Evolutionary conservation across 257 asterid genomes (phyloP).

Genomic region (Eustoma russellianum): DNA sequence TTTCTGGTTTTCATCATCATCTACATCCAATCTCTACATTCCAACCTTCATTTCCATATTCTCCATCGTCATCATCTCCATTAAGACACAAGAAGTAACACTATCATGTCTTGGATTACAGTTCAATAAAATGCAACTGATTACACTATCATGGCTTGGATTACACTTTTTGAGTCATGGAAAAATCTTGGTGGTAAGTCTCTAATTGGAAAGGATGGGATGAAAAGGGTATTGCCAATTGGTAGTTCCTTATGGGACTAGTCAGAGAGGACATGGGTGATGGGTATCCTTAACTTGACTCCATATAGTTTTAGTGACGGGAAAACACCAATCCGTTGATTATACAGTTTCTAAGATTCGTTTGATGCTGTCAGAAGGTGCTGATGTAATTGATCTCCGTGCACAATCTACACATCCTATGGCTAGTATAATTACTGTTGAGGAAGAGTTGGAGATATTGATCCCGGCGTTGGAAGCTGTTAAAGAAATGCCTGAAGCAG

Average conservation of each 20-base stretch:
- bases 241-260: constrained; percentile 53
- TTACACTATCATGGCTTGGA: too few species aligned
- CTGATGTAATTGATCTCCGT: constrained; percentile 77
- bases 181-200: constrained; percentile 72
- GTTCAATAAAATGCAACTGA: too few species aligned
- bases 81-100: too few species aligned
- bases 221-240: constrained; percentile 74
- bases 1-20: too few species aligned
- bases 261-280: constrained; percentile 57
- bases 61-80: too few species aligned
- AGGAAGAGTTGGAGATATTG: constrained; percentile 68
- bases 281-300: constrained; percentile 88
- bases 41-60: too few species aligned
- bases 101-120: too few species aligned
- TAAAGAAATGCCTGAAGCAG: constrained; percentile 57
- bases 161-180: constrained; percentile 75
- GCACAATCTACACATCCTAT: constrained; percentile 95
- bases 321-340: constrained; percentile 47
- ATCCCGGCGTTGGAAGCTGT: constrained; percentile 75
- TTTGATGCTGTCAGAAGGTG: constrained; percentile 61
- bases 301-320: constrained; percentile 96
- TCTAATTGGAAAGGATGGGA: constrained; percentile 60
- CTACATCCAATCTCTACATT: too few species aligned
- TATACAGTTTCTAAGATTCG: constrained; percentile 56
- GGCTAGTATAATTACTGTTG: constrained; percentile 60